Evolutionary conservation across 306 rosid species (phyloP), one percentile per base, ranked within the genome.

Genomic region (Dryas octopetala): DNA sequence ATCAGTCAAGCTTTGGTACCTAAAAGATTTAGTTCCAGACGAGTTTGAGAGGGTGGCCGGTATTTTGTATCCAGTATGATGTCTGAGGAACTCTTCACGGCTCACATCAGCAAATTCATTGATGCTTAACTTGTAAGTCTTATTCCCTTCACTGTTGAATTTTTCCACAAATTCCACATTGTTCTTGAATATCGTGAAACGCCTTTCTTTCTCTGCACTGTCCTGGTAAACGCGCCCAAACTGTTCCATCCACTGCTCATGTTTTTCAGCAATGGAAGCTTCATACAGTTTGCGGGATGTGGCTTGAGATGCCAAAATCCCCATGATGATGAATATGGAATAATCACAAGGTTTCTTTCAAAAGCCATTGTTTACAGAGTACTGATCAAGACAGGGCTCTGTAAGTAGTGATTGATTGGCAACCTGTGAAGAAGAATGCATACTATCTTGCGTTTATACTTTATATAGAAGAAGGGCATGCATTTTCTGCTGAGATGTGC

Each of bases 171-270:
- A 85, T 26, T 73, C 62, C 19, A 68, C 44, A 45, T 81, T 85
- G 57, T 73, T 59, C 62, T 54, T 76, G 46, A 88, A 83, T 40
- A 83, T 78, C 17, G 49, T 4, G 40, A 73, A 73, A 6, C 85
- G 74, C 26, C 59, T 75, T 32, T 73, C 80, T 60, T 83, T 80
- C 62, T 82, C 85, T 2, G n/a, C 71, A 59, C 11, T 57, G 67
- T 82, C 58, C 4, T 64, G 16, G 11, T 71, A 87, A 14, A 40
- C 14, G 4, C 66, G 83, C 1, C 69, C 78, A 19, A 70, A 26
- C 65, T 57, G 17, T 38, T 11, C n/a, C 78, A 80, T 80, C 88
- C 85, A 84, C 17, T 74, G 68, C 9, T 82, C 85, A 28, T 79
- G 70, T 52, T 60, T 79, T 2, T 79, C 74, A 19, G 17, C 54